A percentile compares a stretch with the other conserved stretches of the same genome.
Conservation (phyloP, 257 asterid genomes). For the Lycium barbarum region DNA sequence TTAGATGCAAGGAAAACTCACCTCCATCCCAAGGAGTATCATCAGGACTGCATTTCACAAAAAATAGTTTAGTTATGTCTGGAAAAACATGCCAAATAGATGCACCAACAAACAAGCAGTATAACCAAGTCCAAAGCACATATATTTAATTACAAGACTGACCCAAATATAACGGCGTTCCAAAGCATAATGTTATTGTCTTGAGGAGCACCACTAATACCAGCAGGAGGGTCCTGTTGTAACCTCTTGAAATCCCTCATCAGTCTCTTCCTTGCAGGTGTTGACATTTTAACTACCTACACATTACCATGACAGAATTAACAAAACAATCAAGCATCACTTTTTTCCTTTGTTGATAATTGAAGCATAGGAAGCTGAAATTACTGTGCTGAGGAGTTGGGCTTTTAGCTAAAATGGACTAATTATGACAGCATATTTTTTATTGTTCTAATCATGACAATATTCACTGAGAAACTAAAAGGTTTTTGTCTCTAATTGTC, state of each 20-base stretch:
- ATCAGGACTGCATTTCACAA: constrained; percentile 72
- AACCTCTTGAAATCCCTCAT: constrained; percentile 86
- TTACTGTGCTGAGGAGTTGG: background rate
- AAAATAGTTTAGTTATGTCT: constrained; percentile 42
- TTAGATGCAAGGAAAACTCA: constrained; percentile 49
- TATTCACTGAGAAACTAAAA: background rate
- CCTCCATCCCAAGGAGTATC: constrained; percentile 97
- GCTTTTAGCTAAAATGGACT: background rate
- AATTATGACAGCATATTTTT: background rate
- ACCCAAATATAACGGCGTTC: constrained; percentile 88
- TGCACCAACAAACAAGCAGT: background rate
- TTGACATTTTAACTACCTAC: constrained; percentile 62
- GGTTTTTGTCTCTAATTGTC: background rate
- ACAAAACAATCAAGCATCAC: constrained; percentile 23
- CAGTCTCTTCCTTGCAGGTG: constrained; percentile 81
- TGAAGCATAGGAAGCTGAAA: background rate
- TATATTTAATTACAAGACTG: constrained; percentile 31
- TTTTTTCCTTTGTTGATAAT: background rate
- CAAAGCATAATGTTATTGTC: constrained; percentile 83
- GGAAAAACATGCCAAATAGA: constrained; percentile 23
- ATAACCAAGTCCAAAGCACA: background rate
- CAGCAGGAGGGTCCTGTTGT: constrained; percentile 88
- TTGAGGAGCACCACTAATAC: constrained; percentile 80
- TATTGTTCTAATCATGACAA: background rate
- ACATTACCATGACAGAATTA: constrained; percentile 3